phyloP scores from a whole-genome alignment of 345 rosid species.

The Lepidium didymum region DNA sequence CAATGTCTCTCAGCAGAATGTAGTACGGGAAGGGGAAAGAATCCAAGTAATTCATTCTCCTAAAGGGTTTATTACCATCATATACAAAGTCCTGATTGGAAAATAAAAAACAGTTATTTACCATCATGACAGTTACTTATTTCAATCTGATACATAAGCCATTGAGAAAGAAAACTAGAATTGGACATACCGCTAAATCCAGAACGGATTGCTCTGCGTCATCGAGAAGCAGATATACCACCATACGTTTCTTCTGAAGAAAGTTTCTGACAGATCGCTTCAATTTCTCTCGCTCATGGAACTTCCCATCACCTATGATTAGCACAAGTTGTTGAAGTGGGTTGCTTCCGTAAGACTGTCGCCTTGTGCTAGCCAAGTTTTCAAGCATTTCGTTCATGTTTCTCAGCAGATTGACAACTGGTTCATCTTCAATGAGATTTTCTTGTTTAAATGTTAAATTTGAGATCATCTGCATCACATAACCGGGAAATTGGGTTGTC shows the following conservation, averaged over 20 bases:
- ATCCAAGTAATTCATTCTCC: constrained; percentile 56
- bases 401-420: constrained; percentile 69
- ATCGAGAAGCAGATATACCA: constrained; percentile 80
- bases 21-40: constrained; percentile 93
- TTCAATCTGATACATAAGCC: background rate
- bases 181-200: constrained; percentile 49
- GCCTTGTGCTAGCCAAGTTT: constrained; percentile 49
- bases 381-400: constrained; percentile 68
- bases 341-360: constrained; percentile 89
- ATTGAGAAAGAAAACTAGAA: background rate
- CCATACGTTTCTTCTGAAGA: constrained; percentile 74
- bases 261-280: constrained; percentile 70
- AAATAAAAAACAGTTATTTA: background rate
- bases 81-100: constrained; percentile 47
- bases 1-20: constrained; percentile 65
- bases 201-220: constrained; percentile 58
- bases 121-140: background rate
- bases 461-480: constrained; percentile 64
- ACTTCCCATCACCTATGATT: constrained; percentile 81
- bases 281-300: constrained; percentile 78
- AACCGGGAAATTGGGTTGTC: background rate
- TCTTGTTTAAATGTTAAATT: constrained; percentile 83
- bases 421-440: constrained; percentile 70
- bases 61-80: constrained; percentile 28
- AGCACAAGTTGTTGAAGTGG: constrained; percentile 94